Base-by-base conservation (phyloP, 176 grass and related monocot genomes). In the Rhynchospora tenuis region DNA sequence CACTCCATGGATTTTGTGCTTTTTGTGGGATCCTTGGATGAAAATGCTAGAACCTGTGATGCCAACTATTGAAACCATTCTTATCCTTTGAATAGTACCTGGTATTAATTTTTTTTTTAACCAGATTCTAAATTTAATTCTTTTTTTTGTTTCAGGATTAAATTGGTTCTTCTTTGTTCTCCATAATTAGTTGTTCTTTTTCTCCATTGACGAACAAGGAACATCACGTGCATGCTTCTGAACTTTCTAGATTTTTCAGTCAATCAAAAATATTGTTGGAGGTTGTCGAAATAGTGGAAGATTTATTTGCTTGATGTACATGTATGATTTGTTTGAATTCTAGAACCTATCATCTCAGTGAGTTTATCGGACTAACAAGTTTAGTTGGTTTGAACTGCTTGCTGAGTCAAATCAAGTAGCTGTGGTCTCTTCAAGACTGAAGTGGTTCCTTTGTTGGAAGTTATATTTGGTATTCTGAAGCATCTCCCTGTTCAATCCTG, bases 101-200 rank as follows among this genome's bases (percentile, higher is more conserved):
- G 29, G 29, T 79, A 27, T 38, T 79, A 13, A n/a, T 17, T 9
- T 44, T 64, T 44, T 44, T 51, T 7, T n/a, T n/a, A 19, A 28
- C 47, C 23, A 54, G 9, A 77, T 56, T 52, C 15, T 24, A 55
- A 56, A 28, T 77, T 29, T 77, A 77, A 26, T 59, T 9, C 7
- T 2, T 38, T 79, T n/a, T 84, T 43, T 24, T 16, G 14, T 61
- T 85, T 42, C 80, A 93, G 90, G 85, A 88, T 93, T 75, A 83
- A 88, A 89, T 86, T 61, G 89, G 83, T 82, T 61, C 82, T 86
- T 70, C 46, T 45, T 62, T 80, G 83, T 81, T 84, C 84, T 84
- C 63, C 73, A 63, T 94, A 86, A 73, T 57, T 94, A 83, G 83
- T 88, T 59, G 23, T 22, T 62, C 16, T 48, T 61, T 61, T 61